Percentiles rank a stretch among this genome's conserved stretches.
phyloP scores from a whole-genome alignment of 2,329 filamentous ascomycete genomes.

The Xylariaceae sp. region DNA sequence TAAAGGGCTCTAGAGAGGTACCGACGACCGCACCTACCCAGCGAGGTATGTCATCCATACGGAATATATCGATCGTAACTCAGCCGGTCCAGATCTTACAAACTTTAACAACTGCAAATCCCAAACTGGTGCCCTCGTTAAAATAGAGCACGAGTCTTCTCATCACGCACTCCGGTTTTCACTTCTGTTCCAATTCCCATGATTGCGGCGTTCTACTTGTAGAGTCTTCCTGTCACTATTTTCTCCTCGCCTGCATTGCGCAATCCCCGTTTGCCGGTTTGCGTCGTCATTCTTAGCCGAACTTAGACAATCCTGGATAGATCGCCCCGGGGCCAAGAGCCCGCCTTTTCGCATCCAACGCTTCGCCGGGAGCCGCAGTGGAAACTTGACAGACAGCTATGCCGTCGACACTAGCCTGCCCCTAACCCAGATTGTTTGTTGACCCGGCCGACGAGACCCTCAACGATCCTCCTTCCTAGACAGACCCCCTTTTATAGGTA shows the following conservation, averaged over 20 bases:
- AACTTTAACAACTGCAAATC: not conserved
- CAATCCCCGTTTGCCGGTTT: constrained; percentile 15
- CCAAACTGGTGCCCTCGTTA: not conserved
- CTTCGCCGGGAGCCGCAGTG: constrained; percentile 7
- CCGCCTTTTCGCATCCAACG: constrained; percentile 9
- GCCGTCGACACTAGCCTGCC: constrained; percentile 25
- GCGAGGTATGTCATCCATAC: too few relatives aligned
- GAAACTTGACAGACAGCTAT: constrained; percentile 25
- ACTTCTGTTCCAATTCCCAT: not conserved
- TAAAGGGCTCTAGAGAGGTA: not conserved
- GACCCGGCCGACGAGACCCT: constrained; percentile 4
- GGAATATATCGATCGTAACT: not conserved
- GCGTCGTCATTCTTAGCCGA: constrained; percentile 13
- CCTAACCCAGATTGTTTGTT: constrained; percentile 26
- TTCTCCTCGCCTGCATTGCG: not conserved
- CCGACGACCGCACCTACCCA: too few relatives aligned
- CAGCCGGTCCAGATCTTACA: not conserved
- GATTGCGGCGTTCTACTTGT: not conserved
- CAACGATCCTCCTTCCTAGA: not conserved
- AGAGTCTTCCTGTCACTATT: not conserved
- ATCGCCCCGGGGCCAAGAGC: constrained; percentile 7
- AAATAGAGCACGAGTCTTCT: not conserved
- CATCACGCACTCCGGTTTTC: not conserved
- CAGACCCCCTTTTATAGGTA: not conserved
- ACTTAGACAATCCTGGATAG: constrained; percentile 3